phyloP scores from a whole-genome alignment of 331 rosid genomes.

The Telfairia occidentalis region DNA sequence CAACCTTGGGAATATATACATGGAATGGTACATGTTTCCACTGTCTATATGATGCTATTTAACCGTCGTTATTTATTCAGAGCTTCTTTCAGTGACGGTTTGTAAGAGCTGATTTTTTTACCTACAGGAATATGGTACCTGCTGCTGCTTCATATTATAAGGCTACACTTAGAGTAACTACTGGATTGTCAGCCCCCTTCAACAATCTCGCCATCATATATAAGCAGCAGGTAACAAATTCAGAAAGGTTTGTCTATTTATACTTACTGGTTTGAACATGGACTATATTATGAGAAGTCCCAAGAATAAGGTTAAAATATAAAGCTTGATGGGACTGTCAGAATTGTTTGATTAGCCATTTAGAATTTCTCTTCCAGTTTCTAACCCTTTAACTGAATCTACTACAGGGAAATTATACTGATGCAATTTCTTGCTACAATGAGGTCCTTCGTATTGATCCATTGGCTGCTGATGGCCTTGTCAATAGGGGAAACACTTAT shows the following conservation, averaged over 20 bases:
- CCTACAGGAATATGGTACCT: constrained; percentile 76
- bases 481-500: constrained; percentile 92
- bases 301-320: background rate
- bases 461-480: constrained; percentile 97
- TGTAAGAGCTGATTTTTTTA: background rate
- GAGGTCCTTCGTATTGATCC: constrained; percentile 98
- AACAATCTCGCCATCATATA: constrained; percentile 86
- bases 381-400: background rate
- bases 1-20: constrained; percentile 94
- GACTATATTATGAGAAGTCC: background rate
- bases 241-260: background rate
- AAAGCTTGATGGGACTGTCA: constrained; percentile 1
- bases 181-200: constrained; percentile 93
- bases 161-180: constrained; percentile 82
- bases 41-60: background rate
- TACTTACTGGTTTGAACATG: background rate
- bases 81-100: background rate
- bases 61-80: background rate
- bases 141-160: constrained; percentile 93
- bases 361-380: background rate
- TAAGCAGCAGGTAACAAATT: constrained; percentile 51
- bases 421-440: constrained; percentile 95
- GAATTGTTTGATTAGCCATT: background rate
- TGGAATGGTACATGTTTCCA: constrained; percentile 69
- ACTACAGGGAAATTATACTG: constrained; percentile 80